Base-by-base conservation (phyloP, 768 basidiomycete genomes). In the Hericium erinaceus region DNA sequence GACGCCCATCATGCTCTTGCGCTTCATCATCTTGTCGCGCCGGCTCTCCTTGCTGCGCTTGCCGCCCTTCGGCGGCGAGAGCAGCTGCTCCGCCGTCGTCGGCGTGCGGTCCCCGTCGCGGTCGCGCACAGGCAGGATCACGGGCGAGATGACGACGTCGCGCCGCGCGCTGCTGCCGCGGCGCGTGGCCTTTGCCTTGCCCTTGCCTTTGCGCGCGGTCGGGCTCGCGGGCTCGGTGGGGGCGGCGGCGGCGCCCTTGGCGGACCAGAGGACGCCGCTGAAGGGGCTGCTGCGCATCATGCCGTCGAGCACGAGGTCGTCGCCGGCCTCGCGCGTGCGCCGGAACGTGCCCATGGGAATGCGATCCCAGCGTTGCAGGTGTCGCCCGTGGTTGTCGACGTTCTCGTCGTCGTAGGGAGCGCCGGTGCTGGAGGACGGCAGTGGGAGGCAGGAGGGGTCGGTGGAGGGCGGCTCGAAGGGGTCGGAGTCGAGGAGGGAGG, bases 331-430 rank as follows among this genome's bases (percentile, higher is more conserved):
- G 44, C 81, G 75, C 6, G 82, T 83, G 49, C 84, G 80, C 33
- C 86, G 80, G 75, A 89, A 89, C 12, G 87, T 83, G 55, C 78
- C 78, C 58, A 89, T 81, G 7, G 87, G 83, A 52, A 90, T 80
- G 41, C 79, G 74, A 60, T 89, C 88, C 89, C 89, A 91, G 8
- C 88, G 76, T 64, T 77, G 76, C 15, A 74, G 65, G 52, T 79
- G 77, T 54, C 71, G 71, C 54, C 69, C 60, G 52, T 77, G 76
- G 24, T 60, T 64, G 28, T 61, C 63, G 24, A 58, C 52, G 52
- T 52, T 46, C 55, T 52, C 40, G 26, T 50, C 40, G 50, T 61
- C 63, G n/a, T 59, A 55, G 18, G 61, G 48, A 54, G 39, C 48
- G 63, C 60, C 44, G 55, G 55, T n/a, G 58, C 65, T 51, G 52